Evolutionary conservation across 2,329 filamentous ascomycete species (phyloP).

Genomic region (Diaporthe ampelina): DNA sequence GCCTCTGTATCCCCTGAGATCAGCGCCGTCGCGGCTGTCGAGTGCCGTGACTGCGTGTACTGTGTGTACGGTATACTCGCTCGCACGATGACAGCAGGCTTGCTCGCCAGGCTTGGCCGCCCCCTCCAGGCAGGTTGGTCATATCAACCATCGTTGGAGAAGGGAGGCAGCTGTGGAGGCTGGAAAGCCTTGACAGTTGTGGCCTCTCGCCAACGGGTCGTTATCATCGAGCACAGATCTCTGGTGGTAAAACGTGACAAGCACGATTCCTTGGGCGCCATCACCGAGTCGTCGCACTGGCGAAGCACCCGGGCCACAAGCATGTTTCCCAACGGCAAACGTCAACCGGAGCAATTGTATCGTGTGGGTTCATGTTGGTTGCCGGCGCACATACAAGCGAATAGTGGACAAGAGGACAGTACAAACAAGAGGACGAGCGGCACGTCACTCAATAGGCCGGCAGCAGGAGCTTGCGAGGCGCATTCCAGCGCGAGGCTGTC

Average conservation of each 20-base stretch:
- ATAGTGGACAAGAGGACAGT: slow-evolving; percentile 23
- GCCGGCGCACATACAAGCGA: slow-evolving; percentile 35
- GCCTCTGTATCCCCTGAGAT: slow-evolving; percentile 34
- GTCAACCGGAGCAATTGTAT: slow-evolving; percentile 27
- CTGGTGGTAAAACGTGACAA: slow-evolving; percentile 38
- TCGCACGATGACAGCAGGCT: slow-evolving; percentile 30
- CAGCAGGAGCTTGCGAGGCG: slow-evolving; percentile 22
- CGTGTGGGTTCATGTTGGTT: slow-evolving; percentile 6
- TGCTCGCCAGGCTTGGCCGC: not conserved
- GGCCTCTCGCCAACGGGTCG: slow-evolving; percentile 27
- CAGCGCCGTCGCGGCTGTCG: slow-evolving; percentile 33
- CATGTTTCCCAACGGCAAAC: slow-evolving; percentile 30
- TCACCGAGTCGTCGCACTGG: slow-evolving; percentile 40
- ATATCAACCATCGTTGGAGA: not conserved
- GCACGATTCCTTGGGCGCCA: slow-evolving; percentile 38
- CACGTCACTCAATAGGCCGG: slow-evolving; percentile 39
- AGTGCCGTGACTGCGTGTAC: slow-evolving; percentile 27
- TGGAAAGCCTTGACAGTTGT: not conserved
- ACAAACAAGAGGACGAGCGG: slow-evolving; percentile 22
- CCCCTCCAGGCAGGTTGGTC: not conserved
- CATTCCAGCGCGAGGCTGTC: slow-evolving; percentile 39
- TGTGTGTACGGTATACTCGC: slow-evolving; percentile 13
- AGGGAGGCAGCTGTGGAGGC: not conserved
- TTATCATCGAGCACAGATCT: slow-evolving; percentile 36
- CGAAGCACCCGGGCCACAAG: slow-evolving; percentile 34